Base-by-base conservation (phyloP, 495 filamentous ascomycete genomes). In the Terfezia boudieri region DNA sequence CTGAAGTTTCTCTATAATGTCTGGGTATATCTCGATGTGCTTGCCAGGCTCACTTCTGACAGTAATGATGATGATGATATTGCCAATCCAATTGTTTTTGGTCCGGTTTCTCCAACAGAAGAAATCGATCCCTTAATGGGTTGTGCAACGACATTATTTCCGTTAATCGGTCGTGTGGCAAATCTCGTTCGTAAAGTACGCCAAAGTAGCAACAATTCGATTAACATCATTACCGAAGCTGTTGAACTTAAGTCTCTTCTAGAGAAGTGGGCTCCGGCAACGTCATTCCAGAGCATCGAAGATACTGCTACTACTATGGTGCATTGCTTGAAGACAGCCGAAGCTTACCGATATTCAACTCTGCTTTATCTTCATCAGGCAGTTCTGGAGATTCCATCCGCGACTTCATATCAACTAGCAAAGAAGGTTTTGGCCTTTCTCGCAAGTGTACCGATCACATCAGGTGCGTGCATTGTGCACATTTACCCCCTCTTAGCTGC, bases 1-100 rank as follows among this genome's bases (percentile, higher is more conserved):
- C 67, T 86, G 50, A 74, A 74, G 41, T 86, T 86, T 60, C 67
- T 88, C 41, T 81, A 81, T 64, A 86, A 84, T 63, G 79, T 81
- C 9, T 86, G 78, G 78, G 71, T 86, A 16, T 88, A 86, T 59
- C 83, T 86, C 78, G 82, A 88, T 66, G 83, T 86, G 37, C 80
- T 88, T 56, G 79, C 83, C 20, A 76, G 81, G 10, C 66, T 88
- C 36, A 86, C 83, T 0, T 80, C 81, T 12, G 67, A 79, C 20
- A 76, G 77, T 53, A 74, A 76, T 5, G 75, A 78, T 17, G 74
- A 77, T 1, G 66, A 68, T 12, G 71, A 49, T 53, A 66, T 53
- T 58, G 69, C 61, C 53, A 67, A 43, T 58, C 16, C 59, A 3
- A 56, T 54, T 5, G 37, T 66, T 36, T 58, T 64, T 38, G 67